A percentile compares a stretch with the other conserved stretches of the same genome.
phyloP scores from a whole-genome alignment of 1,139 yeast genomes.

The Casaregolazyma lundiana region DNA sequence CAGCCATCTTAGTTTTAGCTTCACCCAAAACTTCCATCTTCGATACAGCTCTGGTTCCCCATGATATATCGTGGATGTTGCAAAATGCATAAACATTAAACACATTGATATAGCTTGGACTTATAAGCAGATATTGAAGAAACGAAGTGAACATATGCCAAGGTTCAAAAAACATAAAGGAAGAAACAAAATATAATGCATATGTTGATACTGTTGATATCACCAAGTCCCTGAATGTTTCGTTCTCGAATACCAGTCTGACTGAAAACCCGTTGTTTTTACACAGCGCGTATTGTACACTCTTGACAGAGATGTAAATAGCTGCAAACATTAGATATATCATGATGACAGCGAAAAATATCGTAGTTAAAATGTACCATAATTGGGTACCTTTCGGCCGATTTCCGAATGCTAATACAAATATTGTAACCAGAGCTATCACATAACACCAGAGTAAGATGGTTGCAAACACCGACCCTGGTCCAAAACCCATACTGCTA shows the following conservation, averaged over 20 bases:
- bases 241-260: conserved; percentile 51
- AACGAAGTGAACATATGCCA: conserved; percentile 75
- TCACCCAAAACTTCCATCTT: conserved; percentile 68
- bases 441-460: conserved; percentile 85
- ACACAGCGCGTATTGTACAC: conserved; percentile 47
- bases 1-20: conserved; percentile 52
- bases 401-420: conserved; percentile 88
- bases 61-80: conserved; percentile 90
- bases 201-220: conserved; percentile 86
- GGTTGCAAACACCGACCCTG: conserved; percentile 74
- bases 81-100: conserved; percentile 80
- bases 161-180: conserved; percentile 70
- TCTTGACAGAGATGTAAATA: conserved; percentile 71
- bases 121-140: conserved; percentile 61
- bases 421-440: conserved; percentile 84
- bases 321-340: conserved; percentile 89
- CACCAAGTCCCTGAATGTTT: conserved; percentile 74
- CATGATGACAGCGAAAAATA: conserved; percentile 89
- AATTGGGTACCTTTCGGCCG: conserved; percentile 87
- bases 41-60: conserved; percentile 97
- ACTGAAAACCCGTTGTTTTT: conserved; percentile 41
- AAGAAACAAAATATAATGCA: conserved; percentile 70
- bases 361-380: conserved; percentile 76
- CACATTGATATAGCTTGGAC: conserved; percentile 75
- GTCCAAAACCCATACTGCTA: conserved; percentile 50